Percentiles rank a stretch among this genome's conserved stretches.
Conservation (phyloP, 768 basidiomycete genomes). For the Mycena polygramma region DNA sequence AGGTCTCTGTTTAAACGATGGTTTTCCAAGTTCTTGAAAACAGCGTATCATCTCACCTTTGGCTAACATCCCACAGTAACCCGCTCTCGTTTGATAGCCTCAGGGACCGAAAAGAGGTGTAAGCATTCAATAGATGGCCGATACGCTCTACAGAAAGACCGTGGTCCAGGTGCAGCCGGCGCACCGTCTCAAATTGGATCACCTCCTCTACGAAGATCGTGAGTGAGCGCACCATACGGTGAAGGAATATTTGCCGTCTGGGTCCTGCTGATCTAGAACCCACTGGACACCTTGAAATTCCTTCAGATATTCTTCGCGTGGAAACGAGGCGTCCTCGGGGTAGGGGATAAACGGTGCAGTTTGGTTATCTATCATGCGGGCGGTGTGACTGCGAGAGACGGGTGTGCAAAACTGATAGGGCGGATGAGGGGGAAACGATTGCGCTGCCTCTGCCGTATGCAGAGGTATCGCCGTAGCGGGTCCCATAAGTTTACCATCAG, state of each 20-base stretch:
- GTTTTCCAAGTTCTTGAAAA: background rate
- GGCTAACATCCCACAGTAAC: slow-evolving; percentile 53
- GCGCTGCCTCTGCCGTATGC: background rate
- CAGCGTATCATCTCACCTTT: background rate
- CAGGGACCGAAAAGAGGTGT: slow-evolving; percentile 42
- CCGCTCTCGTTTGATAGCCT: slow-evolving; percentile 47
- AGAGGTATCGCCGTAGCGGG: background rate
- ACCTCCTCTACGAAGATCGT: slow-evolving; percentile 54
- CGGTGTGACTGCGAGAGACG: slow-evolving; percentile 43
- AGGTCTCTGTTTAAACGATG: background rate
- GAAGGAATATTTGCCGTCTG: slow-evolving; percentile 58
- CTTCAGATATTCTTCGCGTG: slow-evolving; percentile 43
- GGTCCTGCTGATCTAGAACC: slow-evolving; percentile 59
- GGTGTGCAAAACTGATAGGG: slow-evolving; percentile 57
- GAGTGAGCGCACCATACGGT: background rate
- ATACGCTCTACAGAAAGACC: slow-evolving; percentile 51
- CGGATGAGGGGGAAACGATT: background rate
- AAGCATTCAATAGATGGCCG: slow-evolving; percentile 43
- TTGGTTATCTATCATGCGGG: slow-evolving; percentile 28
- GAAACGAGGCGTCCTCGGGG: slow-evolving; percentile 60
- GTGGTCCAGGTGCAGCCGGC: slow-evolving; percentile 51
- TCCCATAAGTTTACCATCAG: background rate
- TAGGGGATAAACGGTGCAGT: slow-evolving; percentile 56
- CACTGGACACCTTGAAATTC: slow-evolving; percentile 45
- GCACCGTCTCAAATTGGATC: slow-evolving; percentile 60